Base-by-base conservation (phyloP, 2,329 filamentous ascomycete species). In the Xylariaceae sp. region DNA sequence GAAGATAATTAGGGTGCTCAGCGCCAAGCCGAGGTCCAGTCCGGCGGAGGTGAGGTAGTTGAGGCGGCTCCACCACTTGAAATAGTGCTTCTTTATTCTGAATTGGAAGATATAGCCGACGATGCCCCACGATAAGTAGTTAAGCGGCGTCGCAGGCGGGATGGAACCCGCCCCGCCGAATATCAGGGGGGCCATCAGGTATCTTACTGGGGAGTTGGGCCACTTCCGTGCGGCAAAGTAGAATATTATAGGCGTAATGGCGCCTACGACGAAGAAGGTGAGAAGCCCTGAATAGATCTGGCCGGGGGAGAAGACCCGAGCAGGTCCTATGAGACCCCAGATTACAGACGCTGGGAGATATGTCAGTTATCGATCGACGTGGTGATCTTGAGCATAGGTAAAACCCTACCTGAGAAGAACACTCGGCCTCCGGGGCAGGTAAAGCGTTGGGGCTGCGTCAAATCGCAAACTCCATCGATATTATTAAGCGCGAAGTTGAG, bases 31-130 rank as follows among this genome's bases (percentile, higher is more conserved):
- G 12, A 89, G 77, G 63, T 91, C 89, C 46, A 91, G 76, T 0
- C 83, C 88, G 0, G 87, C 88, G 12, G 86, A 87, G 0, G 88
- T 87, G 57, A 91, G 73, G 65, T 89, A 91, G 74, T 90, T 91
- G 67, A 89, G 83, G 21, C 86, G 80, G 71, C 82, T 84, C 89
- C 89, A 91, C 89, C 89, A 91, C 23, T 75, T 80, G 59, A 84
- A 85, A 70, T 84, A 80, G 14, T 80, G 78, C 66, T 82, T 82
- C 71, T 86, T 85, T 68, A 91, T 82, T 66, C 77, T 80, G 70
- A 84, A 85, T 70, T 91, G 88, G 77, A 91, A 91, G 29, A 89
- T 59, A 63, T 84, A 85, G 26, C 89, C 89, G 2, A 91, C 85
- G 53, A 88, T 74, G 18, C 85, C 87, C 88, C 89, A 91, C n/a